Conservation (phyloP, 176 grass and related monocot species). For the Poa annua region DNA sequence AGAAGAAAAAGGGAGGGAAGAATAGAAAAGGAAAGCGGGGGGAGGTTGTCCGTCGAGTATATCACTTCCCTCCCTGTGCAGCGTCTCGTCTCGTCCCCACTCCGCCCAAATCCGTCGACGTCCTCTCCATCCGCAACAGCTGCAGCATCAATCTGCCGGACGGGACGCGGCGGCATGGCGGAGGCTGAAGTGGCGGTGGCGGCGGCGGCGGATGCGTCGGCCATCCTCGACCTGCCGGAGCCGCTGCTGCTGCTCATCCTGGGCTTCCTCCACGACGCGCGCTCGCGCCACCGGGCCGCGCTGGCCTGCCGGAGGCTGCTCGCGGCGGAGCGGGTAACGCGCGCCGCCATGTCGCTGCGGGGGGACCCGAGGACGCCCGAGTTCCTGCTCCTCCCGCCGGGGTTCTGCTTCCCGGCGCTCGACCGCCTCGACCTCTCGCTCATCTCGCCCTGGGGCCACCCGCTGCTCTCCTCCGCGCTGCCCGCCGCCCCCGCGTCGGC, state of each 20-base stretch:
- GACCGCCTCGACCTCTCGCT: conserved; percentile 77
- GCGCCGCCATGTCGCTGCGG: conserved; percentile 68
- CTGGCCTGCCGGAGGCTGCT: conserved; percentile 57
- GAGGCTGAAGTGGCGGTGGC: not conserved
- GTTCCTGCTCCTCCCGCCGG: conserved; percentile 44
- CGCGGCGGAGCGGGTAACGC: conserved; percentile 67
- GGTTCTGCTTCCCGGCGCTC: conserved; percentile 77
- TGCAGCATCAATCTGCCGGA: not conserved
- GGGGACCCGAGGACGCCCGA: conserved; percentile 55
- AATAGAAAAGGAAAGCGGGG: not conserved
- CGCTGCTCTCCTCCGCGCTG: conserved; percentile 39
- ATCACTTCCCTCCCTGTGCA: conserved; percentile 50
- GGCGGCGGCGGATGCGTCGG: not conserved
- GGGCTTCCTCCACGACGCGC: conserved; percentile 48
- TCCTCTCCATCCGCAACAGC: not conserved
- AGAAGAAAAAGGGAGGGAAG: not conserved
- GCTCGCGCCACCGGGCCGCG: conserved; percentile 61
- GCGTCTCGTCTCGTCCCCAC: conserved; percentile 26
- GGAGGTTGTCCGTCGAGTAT: conserved; percentile 57
- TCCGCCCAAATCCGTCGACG: conserved; percentile 22
- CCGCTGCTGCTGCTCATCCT: conserved; percentile 69
- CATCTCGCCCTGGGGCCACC: conserved; percentile 88
- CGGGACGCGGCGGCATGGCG: conserved; percentile 40
- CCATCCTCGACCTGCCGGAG: conserved; percentile 85
- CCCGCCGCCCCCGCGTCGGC: conserved; percentile 10